Evolutionary conservation across 371 early-diverging fungal species (phyloP).

Genomic region (Apophysomyces elegans): DNA sequence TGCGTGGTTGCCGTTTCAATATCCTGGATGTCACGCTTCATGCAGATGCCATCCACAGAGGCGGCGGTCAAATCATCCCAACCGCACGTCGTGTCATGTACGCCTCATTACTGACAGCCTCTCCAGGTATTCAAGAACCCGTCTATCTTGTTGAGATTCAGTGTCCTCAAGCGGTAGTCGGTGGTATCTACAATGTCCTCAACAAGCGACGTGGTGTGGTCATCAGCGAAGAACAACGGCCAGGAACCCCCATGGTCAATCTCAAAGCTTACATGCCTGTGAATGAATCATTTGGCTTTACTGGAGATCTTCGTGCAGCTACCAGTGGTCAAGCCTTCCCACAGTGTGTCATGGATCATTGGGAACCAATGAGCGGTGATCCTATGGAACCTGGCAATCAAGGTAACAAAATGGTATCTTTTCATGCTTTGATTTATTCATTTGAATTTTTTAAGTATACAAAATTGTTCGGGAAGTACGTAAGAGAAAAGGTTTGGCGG

Average conservation of each 20-base stretch:
- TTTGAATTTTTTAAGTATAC: constrained; percentile 21
- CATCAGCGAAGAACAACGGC: constrained; percentile 88
- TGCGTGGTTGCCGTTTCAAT: constrained; percentile 99
- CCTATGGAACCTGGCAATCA: constrained; percentile 61
- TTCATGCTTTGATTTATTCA: neutral
- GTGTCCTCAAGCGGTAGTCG: constrained; percentile 93
- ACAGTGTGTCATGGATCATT: constrained; percentile 84
- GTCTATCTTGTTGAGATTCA: constrained; percentile 98
- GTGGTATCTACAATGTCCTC: constrained; percentile 96
- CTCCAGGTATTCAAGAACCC: constrained; percentile 98
- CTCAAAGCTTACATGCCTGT: constrained; percentile 98
- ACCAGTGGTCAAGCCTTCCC: constrained; percentile 98
- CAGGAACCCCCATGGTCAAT: constrained; percentile 90
- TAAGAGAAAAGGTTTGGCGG: constrained; percentile 91
- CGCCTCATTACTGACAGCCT: constrained; percentile 91
- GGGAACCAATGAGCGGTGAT: constrained; percentile 81
- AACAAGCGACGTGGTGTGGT: constrained; percentile 96
- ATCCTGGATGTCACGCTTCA: constrained; percentile 98
- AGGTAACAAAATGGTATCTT: neutral
- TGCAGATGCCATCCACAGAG: constrained; percentile 99
- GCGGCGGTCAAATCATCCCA: constrained; percentile 98
- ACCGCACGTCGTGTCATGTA: constrained; percentile 93
- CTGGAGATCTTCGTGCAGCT: constrained; percentile 90
- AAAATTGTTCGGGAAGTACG: constrained; percentile 79
- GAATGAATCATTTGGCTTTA: constrained; percentile 99